Evolutionary conservation across 139 green algal genomes (phyloP), one percentile per base, ranked within the genome.

Genomic region (Chlamydomonas sphaeroides): DNA sequence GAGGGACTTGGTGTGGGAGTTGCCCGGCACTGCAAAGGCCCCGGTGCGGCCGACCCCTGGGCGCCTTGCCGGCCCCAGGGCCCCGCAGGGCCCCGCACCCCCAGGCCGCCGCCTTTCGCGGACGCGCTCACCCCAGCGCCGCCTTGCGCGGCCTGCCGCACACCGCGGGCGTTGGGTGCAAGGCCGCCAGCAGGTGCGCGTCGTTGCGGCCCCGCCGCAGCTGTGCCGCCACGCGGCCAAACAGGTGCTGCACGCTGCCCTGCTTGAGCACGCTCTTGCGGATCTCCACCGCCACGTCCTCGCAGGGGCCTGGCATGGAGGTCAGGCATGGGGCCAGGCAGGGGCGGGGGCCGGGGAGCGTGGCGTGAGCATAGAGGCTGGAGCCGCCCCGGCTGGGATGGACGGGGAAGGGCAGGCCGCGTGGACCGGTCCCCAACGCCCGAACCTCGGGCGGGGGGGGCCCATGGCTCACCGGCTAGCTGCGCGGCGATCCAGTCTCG

Each of bases 191-290:
- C 74, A 97, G 56, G 67, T 90, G 86, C n/a, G 96, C 79, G 48
- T 96, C 89, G 26, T 91, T 92, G 73, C 96, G 92, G 38, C 83
- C 90, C 8, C 75, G 65, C 10, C 80, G 84, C 25, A 99, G 88
- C 59, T 48, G 70, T 18, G 91, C 97, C 5, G 92, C 90, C 33
- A 99, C 82, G 48, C 94, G 90, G 0, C 92, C 92, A 63, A 99
- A 99, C 76, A 99, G 91, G 91, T 99, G 97, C 94, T 99, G 97
- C 77, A 99, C 91, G 10, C 84, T 69, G 38, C 83, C 85, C 83
- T 88, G 94, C 88, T 98, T 98, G 20, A 99, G 85, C 30, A 99
- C 93, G 23, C 74, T 90, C 83, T 99, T 98, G 73, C 94, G 88
- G 25, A 97, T 89, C 71, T 98, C 97, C 5, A 98, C 79, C 0